phyloP scores from a whole-genome alignment of 306 rosid species.

The Prunus padus region DNA sequence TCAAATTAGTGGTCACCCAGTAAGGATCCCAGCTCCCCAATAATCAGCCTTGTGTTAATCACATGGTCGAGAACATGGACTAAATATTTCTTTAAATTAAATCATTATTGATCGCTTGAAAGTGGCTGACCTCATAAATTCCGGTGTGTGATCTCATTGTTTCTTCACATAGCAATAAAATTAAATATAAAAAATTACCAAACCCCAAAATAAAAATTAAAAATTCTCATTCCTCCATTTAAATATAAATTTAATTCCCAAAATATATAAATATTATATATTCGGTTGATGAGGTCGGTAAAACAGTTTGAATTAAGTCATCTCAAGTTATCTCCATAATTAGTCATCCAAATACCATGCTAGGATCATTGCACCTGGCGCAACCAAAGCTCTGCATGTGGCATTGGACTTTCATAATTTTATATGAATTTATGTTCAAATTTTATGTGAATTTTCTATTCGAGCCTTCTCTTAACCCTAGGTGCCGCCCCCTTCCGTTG shows the following conservation, averaged over 20 bases:
- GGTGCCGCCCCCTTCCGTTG: slow-evolving; percentile 59
- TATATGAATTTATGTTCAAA: background rate
- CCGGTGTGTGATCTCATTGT: background rate
- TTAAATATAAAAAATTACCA: background rate
- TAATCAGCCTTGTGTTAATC: slow-evolving; percentile 14
- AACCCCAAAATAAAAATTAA: background rate
- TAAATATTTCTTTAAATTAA: background rate
- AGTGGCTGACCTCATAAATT: slow-evolving; percentile 18
- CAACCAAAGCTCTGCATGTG: slow-evolving; percentile 49
- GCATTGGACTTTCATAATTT: slow-evolving; percentile 22
- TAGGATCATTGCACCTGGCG: slow-evolving; percentile 62
- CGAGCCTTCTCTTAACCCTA: slow-evolving; percentile 36
- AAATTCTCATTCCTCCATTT: slow-evolving; percentile 3
- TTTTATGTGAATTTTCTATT: background rate
- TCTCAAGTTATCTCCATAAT: slow-evolving; percentile 24
- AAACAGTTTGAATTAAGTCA: slow-evolving; percentile 31
- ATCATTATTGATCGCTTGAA: slow-evolving; percentile 4
- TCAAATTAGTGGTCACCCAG: slow-evolving; percentile 1
- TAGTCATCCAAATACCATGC: slow-evolving; percentile 32
- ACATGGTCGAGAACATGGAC: slow-evolving; percentile 21
- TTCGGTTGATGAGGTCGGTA: slow-evolving; percentile 37
- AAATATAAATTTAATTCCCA: slow-evolving; percentile 20
- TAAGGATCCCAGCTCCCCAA: slow-evolving; percentile 8
- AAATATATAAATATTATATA: background rate
- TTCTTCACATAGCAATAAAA: background rate